phyloP scores from a whole-genome alignment of 768 basidiomycete genomes.

The Termitomyces sp. region DNA sequence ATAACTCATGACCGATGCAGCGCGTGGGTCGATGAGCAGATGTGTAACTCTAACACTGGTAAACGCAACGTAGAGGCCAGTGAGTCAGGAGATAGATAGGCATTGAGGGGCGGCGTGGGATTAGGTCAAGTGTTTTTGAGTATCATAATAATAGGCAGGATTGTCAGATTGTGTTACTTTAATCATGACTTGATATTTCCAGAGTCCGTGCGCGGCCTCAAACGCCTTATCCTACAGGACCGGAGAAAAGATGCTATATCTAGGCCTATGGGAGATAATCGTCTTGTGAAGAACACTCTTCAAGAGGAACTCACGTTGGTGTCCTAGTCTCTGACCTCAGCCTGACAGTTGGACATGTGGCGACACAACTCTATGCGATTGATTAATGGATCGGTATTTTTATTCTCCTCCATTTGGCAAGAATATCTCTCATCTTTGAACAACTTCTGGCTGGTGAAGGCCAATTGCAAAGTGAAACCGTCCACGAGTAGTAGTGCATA shows the following conservation, averaged over 20 bases:
- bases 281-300: not conserved
- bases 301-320: not conserved
- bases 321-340: not conserved
- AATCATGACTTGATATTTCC: not conserved
- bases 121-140: not conserved
- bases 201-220: not conserved
- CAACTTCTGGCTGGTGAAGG: not conserved
- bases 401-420: not conserved
- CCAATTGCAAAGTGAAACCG: not conserved
- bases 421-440: not conserved
- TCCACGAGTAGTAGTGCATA: not conserved
- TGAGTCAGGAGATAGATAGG: not conserved
- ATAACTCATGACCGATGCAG: slow-evolving; percentile 9
- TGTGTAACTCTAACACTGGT: not conserved
- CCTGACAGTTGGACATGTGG: not conserved
- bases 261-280: not conserved
- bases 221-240: not conserved
- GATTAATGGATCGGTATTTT: not conserved
- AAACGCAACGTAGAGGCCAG: not conserved
- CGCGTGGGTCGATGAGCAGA: slow-evolving; percentile 1
- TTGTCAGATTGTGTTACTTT: slow-evolving; percentile 7
- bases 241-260: not conserved
- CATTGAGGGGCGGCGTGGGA: not conserved
- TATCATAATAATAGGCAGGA: not conserved
- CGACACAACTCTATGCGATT: not conserved